These are phyloP conservation scores for Grifola frondosa DNA, from an alignment of 1,284 basidiomycete genomes.

Conservation along the genomic window DNA sequence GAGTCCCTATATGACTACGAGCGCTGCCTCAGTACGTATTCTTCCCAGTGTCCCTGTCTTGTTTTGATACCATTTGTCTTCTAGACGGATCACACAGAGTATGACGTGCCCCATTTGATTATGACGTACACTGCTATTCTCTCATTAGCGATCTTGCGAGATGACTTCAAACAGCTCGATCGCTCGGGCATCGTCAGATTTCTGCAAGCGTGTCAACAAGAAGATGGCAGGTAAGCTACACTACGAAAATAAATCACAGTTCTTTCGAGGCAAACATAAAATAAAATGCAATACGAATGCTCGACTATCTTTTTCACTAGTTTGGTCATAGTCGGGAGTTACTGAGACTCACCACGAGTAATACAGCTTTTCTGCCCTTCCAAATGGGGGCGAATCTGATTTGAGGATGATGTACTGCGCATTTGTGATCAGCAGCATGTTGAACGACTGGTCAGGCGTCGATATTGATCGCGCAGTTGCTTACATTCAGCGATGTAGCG, in stretches of 20 bases:
- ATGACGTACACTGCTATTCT: conserved; percentile 90
- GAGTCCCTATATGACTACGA: conserved; percentile 64
- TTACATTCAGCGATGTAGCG: conserved; percentile 72
- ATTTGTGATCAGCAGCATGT: conserved; percentile 76
- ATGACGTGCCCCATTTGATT: conserved; percentile 80
- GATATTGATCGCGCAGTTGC: conserved; percentile 56
- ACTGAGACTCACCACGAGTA: conserved; percentile 1
- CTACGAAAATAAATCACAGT: not conserved
- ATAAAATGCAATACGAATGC: not conserved
- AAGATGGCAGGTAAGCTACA: conserved; percentile 76
- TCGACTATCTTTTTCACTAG: no score
- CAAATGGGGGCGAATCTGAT: conserved; percentile 67
- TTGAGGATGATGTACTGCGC: conserved; percentile 88
- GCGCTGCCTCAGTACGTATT: no score
- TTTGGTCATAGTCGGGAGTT: no score
- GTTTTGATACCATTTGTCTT: not conserved
- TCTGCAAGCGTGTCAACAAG: conserved; percentile 67
- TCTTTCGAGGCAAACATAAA: not conserved
- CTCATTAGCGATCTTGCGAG: conserved; percentile 78
- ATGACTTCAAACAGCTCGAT: conserved; percentile 72
- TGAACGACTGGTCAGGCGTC: conserved; percentile 77
- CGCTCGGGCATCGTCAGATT: conserved; percentile 61
- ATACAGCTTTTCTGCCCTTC: conserved; percentile 82
- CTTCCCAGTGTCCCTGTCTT: not conserved
- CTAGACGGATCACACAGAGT: conserved; percentile 42